These are phyloP conservation scores for Picocystis sp. DNA, from an alignment of 163 green algal species.

Conservation along the genomic window DNA sequence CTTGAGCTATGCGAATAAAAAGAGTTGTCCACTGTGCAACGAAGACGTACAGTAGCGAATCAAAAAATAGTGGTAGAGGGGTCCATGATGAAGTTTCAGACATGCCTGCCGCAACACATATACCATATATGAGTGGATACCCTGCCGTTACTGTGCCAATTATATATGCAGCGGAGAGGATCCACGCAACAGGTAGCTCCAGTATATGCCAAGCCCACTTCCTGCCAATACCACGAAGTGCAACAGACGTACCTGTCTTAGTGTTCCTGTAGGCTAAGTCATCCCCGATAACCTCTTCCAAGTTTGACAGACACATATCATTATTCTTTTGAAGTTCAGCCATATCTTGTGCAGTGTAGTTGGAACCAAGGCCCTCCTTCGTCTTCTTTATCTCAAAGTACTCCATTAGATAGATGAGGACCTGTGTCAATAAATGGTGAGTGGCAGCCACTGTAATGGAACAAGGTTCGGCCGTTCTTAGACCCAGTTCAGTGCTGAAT, in stretches of 20 bases:
- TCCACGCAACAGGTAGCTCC: slow-evolving; percentile 20
- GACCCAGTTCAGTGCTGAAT: slow-evolving; percentile 14
- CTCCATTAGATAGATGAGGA: slow-evolving; percentile 11
- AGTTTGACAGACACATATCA: slow-evolving; percentile 5
- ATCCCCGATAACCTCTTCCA: slow-evolving; percentile 12
- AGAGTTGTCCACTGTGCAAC: slow-evolving; percentile 15
- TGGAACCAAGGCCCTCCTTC: background rate
- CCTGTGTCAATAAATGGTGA: slow-evolving; percentile 15
- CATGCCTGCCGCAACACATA: slow-evolving; percentile 9
- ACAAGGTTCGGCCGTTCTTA: slow-evolving; percentile 15
- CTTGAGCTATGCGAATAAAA: slow-evolving; percentile 16
- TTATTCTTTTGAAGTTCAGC: slow-evolving; percentile 12
- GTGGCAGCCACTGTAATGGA: slow-evolving; percentile 11
- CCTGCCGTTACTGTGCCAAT: slow-evolving; percentile 18
- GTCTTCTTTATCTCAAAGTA: slow-evolving; percentile 3
- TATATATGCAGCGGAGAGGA: slow-evolving; percentile 19
- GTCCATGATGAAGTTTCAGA: background rate
- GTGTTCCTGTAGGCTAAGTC: background rate
- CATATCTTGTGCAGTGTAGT: slow-evolving; percentile 4
- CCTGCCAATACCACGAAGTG: slow-evolving; percentile 7
- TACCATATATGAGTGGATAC: slow-evolving; percentile 14
- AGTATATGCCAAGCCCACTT: slow-evolving; percentile 21
- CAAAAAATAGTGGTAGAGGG: slow-evolving; percentile 9
- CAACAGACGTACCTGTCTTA: background rate
- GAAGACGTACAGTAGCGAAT: slow-evolving; percentile 22